phyloP scores from a whole-genome alignment of 2,329 filamentous ascomycete genomes.

The Xylaria digitata region DNA sequence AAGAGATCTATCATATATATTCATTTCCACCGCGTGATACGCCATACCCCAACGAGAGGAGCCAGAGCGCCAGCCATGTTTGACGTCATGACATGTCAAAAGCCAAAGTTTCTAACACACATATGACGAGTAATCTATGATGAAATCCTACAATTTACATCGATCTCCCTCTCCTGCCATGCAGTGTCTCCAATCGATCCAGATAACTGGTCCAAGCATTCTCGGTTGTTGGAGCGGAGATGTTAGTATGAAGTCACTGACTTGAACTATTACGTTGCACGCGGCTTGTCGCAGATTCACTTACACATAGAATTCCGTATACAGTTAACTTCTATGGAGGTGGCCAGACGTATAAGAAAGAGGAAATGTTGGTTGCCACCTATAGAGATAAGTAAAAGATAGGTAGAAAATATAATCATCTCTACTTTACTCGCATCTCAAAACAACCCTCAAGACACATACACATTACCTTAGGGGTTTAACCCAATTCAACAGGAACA shows the following conservation, averaged over 20 bases:
- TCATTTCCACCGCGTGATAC: background rate
- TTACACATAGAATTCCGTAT: too few relatives aligned
- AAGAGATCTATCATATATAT: background rate
- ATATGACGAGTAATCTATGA: slow-evolving; percentile 40
- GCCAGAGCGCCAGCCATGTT: background rate
- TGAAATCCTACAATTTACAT: slow-evolving; percentile 37
- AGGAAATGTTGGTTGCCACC: background rate
- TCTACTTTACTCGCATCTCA: background rate
- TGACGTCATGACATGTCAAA: slow-evolving; percentile 42
- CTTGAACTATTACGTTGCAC: background rate
- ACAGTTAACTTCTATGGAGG: background rate
- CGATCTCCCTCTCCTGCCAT: background rate
- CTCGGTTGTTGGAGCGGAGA: background rate
- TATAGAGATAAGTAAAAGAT: background rate
- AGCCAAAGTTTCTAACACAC: slow-evolving; percentile 16
- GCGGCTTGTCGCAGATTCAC: background rate
- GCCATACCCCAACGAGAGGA: background rate
- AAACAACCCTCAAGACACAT: too few relatives aligned
- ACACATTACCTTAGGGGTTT: background rate
- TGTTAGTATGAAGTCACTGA: slow-evolving; percentile 11
- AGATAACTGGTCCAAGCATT: background rate
- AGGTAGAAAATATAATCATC: background rate
- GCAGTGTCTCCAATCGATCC: background rate
- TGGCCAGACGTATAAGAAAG: background rate
- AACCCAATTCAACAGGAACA: background rate